Evolutionary conservation across 2,329 filamentous ascomycete species (phyloP).

Genomic region (Podosphaera fusca): DNA sequence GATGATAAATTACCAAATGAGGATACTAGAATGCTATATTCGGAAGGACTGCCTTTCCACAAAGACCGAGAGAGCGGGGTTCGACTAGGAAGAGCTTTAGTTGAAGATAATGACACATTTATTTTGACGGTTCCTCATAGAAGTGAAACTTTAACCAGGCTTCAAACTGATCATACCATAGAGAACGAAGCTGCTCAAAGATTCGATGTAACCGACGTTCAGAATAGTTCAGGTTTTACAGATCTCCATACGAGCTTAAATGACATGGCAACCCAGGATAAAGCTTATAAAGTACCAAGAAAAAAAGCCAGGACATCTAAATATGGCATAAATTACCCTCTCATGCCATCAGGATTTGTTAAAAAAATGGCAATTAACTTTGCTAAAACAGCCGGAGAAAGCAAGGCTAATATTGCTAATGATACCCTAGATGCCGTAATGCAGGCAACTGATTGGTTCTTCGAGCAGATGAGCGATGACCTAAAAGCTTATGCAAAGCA

Average conservation of each 20-base stretch:
- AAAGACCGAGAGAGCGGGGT: slow-evolving; percentile 13
- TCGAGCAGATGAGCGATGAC: slow-evolving; percentile 68
- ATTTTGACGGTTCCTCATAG: slow-evolving; percentile 14
- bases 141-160: slow-evolving; percentile 3
- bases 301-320: slow-evolving; percentile 38
- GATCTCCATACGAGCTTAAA: slow-evolving; percentile 7
- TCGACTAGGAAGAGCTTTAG: slow-evolving; percentile 7
- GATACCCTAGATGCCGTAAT: slow-evolving; percentile 54
- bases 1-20: slow-evolving; percentile 7
- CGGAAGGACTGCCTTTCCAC: slow-evolving; percentile 4
- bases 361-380: slow-evolving; percentile 53
- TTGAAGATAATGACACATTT: slow-evolving; percentile 16
- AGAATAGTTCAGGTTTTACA: slow-evolving; percentile 5
- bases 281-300: slow-evolving; percentile 12
- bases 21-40: slow-evolving; percentile 7
- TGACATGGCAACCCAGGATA: slow-evolving; percentile 5
- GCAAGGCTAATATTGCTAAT: slow-evolving; percentile 45
- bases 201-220: neutral
- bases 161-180: neutral
- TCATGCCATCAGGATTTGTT: slow-evolving; percentile 48
- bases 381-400: slow-evolving; percentile 38
- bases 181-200: neutral
- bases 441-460: slow-evolving; percentile 75
- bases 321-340: slow-evolving; percentile 53
- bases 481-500: slow-evolving; percentile 60